These are phyloP conservation scores for Phytophthora europaea DNA, from an alignment of 352 stramenopile genomes.

Conservation along the genomic window DNA sequence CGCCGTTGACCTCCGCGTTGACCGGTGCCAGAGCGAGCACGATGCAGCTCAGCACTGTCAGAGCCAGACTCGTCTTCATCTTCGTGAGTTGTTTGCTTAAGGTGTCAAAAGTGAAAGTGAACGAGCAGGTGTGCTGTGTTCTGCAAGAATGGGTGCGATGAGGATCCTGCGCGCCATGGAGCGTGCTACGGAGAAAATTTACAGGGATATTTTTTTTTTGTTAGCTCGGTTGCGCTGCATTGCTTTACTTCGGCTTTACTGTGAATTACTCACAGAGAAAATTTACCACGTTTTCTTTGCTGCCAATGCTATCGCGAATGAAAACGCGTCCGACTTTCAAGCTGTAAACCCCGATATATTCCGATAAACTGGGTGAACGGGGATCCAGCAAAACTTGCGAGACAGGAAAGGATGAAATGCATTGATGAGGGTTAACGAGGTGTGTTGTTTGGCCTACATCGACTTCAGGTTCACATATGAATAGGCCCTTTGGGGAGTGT, in stretches of 20 bases:
- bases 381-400: background rate
- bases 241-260: background rate
- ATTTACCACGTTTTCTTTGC: background rate
- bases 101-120: background rate
- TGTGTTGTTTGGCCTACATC: background rate
- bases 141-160: background rate
- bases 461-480: background rate
- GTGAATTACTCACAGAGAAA: background rate
- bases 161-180: background rate
- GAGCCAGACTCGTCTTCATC: conserved; percentile 25
- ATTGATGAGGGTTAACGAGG: background rate
- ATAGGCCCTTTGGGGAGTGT: background rate
- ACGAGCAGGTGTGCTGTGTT: background rate
- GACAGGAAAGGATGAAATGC: background rate
- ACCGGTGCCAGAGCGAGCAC: conserved; percentile 5
- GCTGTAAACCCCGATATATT: background rate
- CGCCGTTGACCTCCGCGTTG: conserved; percentile 1
- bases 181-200: background rate
- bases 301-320: background rate
- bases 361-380: background rate
- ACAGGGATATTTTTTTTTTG: background rate
- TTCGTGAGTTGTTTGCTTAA: conserved; percentile 1
- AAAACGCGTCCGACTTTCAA: too few relatives aligned
- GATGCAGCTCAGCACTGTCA: conserved; percentile 18
- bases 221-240: background rate